A percentile compares a stretch with the other conserved stretches of the same genome.
phyloP scores from a whole-genome alignment of 257 asterid species.

The Solanum piurae region DNA sequence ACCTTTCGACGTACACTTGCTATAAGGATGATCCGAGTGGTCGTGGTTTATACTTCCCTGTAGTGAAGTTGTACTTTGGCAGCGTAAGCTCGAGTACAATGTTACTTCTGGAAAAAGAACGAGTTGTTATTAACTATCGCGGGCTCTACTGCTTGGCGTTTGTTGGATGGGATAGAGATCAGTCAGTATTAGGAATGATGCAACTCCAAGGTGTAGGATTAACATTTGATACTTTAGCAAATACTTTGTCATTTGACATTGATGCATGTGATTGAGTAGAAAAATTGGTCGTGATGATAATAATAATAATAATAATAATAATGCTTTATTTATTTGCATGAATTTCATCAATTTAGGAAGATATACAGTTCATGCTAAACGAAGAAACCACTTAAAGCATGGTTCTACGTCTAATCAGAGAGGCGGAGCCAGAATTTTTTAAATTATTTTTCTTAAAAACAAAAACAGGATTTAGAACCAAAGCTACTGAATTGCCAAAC shows the following conservation, averaged over 20 bases:
- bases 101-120: not conserved
- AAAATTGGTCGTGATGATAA: not conserved
- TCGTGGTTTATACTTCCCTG: not conserved
- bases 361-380: too few species aligned
- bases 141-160: not conserved
- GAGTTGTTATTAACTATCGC: not conserved
- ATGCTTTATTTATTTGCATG: too few species aligned
- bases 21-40: not conserved
- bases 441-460: not conserved
- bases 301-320: too few species aligned
- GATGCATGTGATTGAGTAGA: not conserved
- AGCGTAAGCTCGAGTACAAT: not conserved
- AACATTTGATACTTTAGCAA: not conserved
- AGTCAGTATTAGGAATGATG: not conserved
- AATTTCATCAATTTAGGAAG: too few species aligned
- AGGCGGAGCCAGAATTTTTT: too few species aligned
- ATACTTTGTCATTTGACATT: not conserved
- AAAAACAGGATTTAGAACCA: not conserved
- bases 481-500: not conserved
- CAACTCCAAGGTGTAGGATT: not conserved
- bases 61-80: not conserved
- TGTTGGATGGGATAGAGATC: not conserved
- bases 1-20: not conserved
- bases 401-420: too few species aligned
- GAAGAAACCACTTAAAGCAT: too few species aligned